These are phyloP conservation scores for Aspergillus sclerotioniger DNA, from an alignment of 495 filamentous ascomycete species.

Conservation along the genomic window DNA sequence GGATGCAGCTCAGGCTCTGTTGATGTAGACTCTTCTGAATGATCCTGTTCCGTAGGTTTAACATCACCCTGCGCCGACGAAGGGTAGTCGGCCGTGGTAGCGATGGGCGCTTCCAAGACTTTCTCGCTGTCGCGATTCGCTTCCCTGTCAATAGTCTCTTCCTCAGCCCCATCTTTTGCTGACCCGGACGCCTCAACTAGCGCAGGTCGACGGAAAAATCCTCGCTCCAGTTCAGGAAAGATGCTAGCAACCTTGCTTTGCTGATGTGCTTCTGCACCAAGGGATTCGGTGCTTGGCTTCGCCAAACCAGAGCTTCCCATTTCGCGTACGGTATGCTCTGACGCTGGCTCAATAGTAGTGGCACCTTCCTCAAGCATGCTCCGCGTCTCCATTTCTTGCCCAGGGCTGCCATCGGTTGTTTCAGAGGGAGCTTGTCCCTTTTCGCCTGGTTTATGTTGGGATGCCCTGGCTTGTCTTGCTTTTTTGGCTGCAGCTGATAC, in stretches of 20 bases:
- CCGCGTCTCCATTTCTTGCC: background rate
- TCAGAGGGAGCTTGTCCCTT: constrained; percentile 21
- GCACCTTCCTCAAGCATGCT: background rate
- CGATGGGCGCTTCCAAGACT: constrained; percentile 49
- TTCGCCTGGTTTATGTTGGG: constrained; percentile 16
- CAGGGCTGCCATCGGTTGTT: background rate
- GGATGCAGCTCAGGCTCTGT: background rate
- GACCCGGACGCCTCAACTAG: constrained; percentile 24
- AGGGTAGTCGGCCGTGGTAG: constrained; percentile 20
- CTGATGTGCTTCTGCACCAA: constrained; percentile 8
- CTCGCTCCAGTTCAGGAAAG: constrained; percentile 40
- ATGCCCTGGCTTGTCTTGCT: constrained; percentile 12
- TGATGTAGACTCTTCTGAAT: constrained; percentile 8
- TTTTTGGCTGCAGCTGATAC: background rate
- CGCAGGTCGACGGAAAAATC: constrained; percentile 30
- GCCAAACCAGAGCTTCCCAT: constrained; percentile 11
- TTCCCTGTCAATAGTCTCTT: constrained; percentile 43
- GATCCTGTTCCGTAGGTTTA: constrained; percentile 10
- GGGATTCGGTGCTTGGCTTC: constrained; percentile 8
- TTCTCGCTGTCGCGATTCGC: constrained; percentile 49
- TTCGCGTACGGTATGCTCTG: constrained; percentile 10
- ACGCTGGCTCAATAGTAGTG: constrained; percentile 9
- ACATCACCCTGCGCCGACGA: constrained; percentile 14
- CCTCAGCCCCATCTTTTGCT: constrained; percentile 48
- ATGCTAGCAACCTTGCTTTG: constrained; percentile 35